A percentile compares a stretch with the other conserved stretches of the same genome.
phyloP scores from a whole-genome alignment of 2,329 filamentous ascomycete species.

The Penicillium sp. region DNA sequence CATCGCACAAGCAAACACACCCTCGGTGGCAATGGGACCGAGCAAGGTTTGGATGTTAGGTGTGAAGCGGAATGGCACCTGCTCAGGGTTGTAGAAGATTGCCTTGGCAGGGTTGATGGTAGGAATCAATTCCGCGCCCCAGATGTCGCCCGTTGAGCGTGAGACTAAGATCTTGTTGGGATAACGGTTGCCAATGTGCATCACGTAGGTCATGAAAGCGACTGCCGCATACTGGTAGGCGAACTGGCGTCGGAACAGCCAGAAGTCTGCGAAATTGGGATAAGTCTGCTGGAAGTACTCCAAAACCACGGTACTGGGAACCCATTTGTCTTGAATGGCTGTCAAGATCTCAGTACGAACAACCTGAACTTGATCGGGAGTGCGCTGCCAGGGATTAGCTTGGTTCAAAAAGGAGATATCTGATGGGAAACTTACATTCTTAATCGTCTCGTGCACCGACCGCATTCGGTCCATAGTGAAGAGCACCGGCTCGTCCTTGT shows the following conservation, averaged over 20 bases:
- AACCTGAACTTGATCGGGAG: constrained; percentile 67
- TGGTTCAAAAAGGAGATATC: background rate
- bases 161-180: constrained; percentile 95
- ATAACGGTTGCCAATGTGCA: constrained; percentile 95
- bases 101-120: constrained; percentile 82
- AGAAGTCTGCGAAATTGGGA: constrained; percentile 89
- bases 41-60: constrained; percentile 95
- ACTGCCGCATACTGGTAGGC: constrained; percentile 92
- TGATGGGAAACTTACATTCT: constrained; percentile 39
- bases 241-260: constrained; percentile 97
- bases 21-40: constrained; percentile 92
- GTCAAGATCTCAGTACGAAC: constrained; percentile 89
- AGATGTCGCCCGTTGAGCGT: constrained; percentile 84
- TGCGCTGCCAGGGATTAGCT: constrained; percentile 38
- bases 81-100: constrained; percentile 91
- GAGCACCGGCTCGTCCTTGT: constrained; percentile 92
- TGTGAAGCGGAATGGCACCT: constrained; percentile 94
- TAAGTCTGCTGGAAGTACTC: constrained; percentile 89
- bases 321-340: constrained; percentile 91
- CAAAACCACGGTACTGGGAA: constrained; percentile 76
- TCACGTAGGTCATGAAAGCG: constrained; percentile 97
- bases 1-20: constrained; percentile 90
- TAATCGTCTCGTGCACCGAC: constrained; percentile 69
- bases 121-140: constrained; percentile 92
- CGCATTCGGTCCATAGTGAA: constrained; percentile 95